Evolutionary conservation across 192 early-diverging fungal species (phyloP).

Genomic region (Phycomyces nitens): DNA sequence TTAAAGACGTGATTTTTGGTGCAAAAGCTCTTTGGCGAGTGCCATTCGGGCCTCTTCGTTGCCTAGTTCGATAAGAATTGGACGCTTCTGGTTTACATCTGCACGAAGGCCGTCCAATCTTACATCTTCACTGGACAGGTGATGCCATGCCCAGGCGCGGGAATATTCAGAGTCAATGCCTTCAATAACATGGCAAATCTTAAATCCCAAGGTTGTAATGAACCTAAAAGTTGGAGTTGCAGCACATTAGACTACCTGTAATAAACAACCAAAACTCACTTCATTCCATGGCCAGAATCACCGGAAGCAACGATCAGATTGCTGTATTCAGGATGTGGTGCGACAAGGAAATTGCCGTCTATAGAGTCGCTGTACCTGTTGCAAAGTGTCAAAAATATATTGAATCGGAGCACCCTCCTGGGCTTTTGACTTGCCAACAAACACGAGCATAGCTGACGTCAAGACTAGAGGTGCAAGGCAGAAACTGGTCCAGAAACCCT

Average conservation of each 20-base stretch:
- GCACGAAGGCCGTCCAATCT: conserved; percentile 12
- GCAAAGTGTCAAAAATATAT: background rate
- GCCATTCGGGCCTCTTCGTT: conserved; percentile 14
- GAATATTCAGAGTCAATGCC: conserved; percentile 18
- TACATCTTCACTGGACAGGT: background rate
- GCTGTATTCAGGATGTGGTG: conserved; percentile 30
- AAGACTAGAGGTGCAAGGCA: conserved; percentile 34
- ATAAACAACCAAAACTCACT: conserved; percentile 32
- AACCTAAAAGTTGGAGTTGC: conserved; percentile 20
- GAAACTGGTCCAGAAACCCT: conserved; percentile 28
- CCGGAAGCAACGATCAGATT: conserved; percentile 47
- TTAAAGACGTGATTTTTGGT: conserved; percentile 14
- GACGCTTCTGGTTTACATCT: background rate
- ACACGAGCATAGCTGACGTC: conserved; percentile 36
- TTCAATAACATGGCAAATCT: conserved; percentile 43
- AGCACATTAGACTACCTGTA: too few species aligned
- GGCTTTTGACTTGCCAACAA: conserved; percentile 34
- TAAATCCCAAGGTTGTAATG: conserved; percentile 41
- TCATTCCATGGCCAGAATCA: conserved; percentile 55
- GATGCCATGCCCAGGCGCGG: conserved; percentile 4
- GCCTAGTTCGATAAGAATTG: conserved; percentile 2
- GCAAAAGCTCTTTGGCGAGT: conserved; percentile 7
- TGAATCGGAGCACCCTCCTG: background rate
- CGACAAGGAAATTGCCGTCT: conserved; percentile 52
- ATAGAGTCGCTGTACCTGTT: conserved; percentile 46